These are phyloP conservation scores for Chlorella sp. DNA, from an alignment of 139 green algal genomes.

Conservation along the genomic window DNA sequence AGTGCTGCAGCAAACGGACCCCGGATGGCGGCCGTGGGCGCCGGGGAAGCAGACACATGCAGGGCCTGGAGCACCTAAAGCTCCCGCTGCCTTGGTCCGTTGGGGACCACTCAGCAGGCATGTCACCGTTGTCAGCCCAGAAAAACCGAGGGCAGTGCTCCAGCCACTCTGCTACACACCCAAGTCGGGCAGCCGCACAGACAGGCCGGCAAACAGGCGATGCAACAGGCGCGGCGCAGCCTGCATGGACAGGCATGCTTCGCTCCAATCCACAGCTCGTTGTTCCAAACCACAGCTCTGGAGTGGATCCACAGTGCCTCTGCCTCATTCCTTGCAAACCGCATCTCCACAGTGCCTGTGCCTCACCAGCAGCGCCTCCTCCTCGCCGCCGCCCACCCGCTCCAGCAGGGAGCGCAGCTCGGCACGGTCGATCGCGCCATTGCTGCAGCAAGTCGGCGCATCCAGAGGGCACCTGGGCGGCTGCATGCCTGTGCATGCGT, in stretches of 20 bases:
- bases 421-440: conserved; percentile 35
- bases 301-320: no score
- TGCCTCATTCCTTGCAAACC: no score
- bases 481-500: background rate
- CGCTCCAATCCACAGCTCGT: background rate
- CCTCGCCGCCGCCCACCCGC: conserved; percentile 31
- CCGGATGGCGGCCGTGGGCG: background rate
- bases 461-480: no score
- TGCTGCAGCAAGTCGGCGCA: background rate
- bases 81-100: no score
- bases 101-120: no score
- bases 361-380: conserved; percentile 24
- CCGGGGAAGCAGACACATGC: background rate
- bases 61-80: background rate
- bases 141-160: no score
- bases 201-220: background rate
- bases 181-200: no score
- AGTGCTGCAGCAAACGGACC: conserved; percentile 1
- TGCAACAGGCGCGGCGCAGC: background rate
- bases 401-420: conserved; percentile 41
- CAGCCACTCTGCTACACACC: no score
- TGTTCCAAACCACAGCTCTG: no score
- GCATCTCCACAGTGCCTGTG: no score
- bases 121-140: no score
- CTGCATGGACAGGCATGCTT: background rate